Evolutionary conservation across 441 rosid species (phyloP), one percentile per base, ranked within the genome.

Genomic region (Jatropha multifida): DNA sequence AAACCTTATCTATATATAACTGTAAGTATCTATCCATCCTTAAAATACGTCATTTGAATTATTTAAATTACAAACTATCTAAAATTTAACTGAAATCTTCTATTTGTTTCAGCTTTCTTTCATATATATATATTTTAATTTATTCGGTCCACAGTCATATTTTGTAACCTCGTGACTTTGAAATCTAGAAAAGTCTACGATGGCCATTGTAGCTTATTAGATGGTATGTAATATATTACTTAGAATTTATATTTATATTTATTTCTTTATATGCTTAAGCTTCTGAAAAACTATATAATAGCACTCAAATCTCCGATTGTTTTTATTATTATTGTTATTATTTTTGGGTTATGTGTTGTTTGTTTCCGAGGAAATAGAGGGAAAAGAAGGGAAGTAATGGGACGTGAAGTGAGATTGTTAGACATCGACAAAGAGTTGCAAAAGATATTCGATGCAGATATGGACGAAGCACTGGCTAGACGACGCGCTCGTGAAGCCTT

Each of bases 401-500:
- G 83, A 48, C 60, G 81, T 48, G 41, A 70, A 73, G 76, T 72
- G 76, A 90, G 75, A 85, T 72, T 90, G 10, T 58, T 79, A n/a
- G 97, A 81, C 20, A 76, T 84, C 23, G 86, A 81, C 49, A 82
- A 80, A 6, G 97, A 88, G 75, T 77, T 96, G 80, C 87, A 76
- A 81, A 79, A 78, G 85, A 73, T 93, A 44, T 78, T 86, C 73
- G 84, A 86, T 56, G 90, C 88, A 23, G 76, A 86, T 37, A 90
- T 88, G 87, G 99, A 93, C 66, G 87, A 90, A 65, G 99, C 83
- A 67, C 84, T 88, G 0, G 89, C 89, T 17, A 87, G 99, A 78
- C 85, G 93, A 76, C 88, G 81, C 18, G 97, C 88, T 71, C 96
- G 97, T 27, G 91, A 93, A n/a, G 93, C 97, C 3, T 90, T 92